phyloP scores from a whole-genome alignment of 495 filamentous ascomycete species.

The Penicillium flavigenum region DNA sequence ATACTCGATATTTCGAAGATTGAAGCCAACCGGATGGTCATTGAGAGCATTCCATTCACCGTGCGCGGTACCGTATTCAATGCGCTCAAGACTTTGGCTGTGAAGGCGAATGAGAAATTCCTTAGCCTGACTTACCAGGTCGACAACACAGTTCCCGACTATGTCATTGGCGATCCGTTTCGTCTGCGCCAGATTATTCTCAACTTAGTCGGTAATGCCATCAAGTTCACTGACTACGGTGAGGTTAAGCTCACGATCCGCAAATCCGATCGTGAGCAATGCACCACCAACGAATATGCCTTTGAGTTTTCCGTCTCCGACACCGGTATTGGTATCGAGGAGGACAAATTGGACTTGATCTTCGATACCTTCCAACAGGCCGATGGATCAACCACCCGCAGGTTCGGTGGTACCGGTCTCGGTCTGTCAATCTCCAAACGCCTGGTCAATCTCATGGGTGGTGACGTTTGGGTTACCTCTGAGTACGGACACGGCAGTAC shows the following conservation, averaged over 20 bases:
- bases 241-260: slow-evolving; percentile 93
- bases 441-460: slow-evolving; percentile 94
- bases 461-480: slow-evolving; percentile 94
- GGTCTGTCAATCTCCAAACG: slow-evolving; percentile 97
- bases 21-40: slow-evolving; percentile 97
- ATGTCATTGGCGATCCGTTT: slow-evolving; percentile 96
- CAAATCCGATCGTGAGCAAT: slow-evolving; percentile 64
- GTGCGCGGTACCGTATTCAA: slow-evolving; percentile 95
- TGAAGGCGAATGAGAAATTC: slow-evolving; percentile 95
- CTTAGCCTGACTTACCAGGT: slow-evolving; percentile 92
- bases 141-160: slow-evolving; percentile 90
- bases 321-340: slow-evolving; percentile 94
- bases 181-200: slow-evolving; percentile 88
- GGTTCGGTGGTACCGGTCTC: slow-evolving; percentile 94
- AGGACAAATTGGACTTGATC: slow-evolving; percentile 94
- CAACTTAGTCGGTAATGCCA: slow-evolving; percentile 60
- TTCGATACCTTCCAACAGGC: slow-evolving; percentile 99
- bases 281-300: slow-evolving; percentile 76
- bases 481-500: slow-evolving; percentile 89
- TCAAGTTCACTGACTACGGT: slow-evolving; percentile 95
- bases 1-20: slow-evolving; percentile 99
- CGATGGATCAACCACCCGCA: slow-evolving; percentile 93
- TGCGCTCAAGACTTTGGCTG: slow-evolving; percentile 90
- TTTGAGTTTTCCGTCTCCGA: slow-evolving; percentile 97
- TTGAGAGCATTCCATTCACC: slow-evolving; percentile 97